A percentile compares a stretch with the other conserved stretches of the same genome.
phyloP scores from a whole-genome alignment of 305 asterid species.

The Fraxinus dipetala region DNA sequence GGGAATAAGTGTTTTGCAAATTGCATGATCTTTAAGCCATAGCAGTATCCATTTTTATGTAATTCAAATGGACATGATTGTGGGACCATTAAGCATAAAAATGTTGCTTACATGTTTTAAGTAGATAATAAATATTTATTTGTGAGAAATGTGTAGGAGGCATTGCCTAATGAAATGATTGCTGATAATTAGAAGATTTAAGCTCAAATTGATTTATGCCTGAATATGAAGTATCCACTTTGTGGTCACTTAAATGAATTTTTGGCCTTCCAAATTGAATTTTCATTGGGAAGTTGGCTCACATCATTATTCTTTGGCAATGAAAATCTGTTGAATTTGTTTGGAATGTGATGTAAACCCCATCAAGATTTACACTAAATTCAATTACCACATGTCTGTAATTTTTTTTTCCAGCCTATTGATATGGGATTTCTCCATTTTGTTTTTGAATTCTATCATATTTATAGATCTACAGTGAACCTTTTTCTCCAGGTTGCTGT shows the following conservation, averaged over 20 bases:
- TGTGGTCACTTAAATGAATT: slow-evolving; percentile 11
- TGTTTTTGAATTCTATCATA: not conserved
- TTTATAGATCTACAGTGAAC: not conserved
- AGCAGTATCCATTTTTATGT: not conserved
- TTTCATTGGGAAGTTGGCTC: slow-evolving; percentile 13
- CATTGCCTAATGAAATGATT: not conserved
- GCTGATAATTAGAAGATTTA: not conserved
- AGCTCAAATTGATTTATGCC: not conserved
- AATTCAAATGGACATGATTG: not conserved
- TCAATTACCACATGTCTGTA: not conserved
- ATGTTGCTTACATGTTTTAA: not conserved
- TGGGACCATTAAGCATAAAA: not conserved
- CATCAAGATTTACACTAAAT: not conserved
- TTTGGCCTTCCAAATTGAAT: not conserved
- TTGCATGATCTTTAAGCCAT: not conserved
- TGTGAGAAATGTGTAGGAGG: not conserved
- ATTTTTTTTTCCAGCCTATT: not conserved
- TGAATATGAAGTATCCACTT: not conserved
- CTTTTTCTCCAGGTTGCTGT: not conserved
- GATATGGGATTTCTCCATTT: not conserved
- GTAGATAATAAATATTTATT: not conserved
- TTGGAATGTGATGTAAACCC: slow-evolving; percentile 13
- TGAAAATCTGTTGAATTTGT: slow-evolving; percentile 2
- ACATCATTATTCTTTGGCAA: slow-evolving; percentile 1
- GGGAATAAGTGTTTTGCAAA: not conserved